phyloP scores from a whole-genome alignment of 1,284 basidiomycete species.

The Cryptococcus hybrid region DNA sequence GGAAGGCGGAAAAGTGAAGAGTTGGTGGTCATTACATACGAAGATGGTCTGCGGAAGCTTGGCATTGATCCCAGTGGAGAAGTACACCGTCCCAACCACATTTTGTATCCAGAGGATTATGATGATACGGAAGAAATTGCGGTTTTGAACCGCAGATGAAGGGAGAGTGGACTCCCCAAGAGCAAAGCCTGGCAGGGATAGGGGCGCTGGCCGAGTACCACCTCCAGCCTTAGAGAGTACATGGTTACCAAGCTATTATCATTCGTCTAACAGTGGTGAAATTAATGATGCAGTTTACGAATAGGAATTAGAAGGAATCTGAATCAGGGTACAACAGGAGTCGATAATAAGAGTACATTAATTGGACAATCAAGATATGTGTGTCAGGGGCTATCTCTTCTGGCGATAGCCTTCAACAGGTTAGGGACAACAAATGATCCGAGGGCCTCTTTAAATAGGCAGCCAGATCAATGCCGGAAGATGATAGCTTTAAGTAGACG shows the following conservation, averaged over 20 bases:
- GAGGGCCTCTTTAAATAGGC: no score
- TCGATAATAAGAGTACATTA: neutral
- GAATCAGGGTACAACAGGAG: no score
- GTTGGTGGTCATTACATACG: conserved; percentile 25
- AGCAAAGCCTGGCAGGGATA: neutral
- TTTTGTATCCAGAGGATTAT: conserved; percentile 3
- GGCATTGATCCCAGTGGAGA: conserved; percentile 7
- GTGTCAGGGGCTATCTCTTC: no score
- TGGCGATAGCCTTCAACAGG: no score
- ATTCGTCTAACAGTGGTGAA: neutral
- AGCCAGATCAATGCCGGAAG: no score
- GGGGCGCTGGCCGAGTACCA: neutral
- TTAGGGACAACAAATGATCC: no score
- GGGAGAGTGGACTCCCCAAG: conserved; percentile 5
- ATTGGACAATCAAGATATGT: neutral
- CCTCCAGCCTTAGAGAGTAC: conserved; percentile 2
- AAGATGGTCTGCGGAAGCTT: conserved; percentile 24
- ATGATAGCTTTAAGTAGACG: no score
- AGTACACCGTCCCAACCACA: conserved; percentile 7
- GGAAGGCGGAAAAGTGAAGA: conserved; percentile 6
- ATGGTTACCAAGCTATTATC: conserved; percentile 29
- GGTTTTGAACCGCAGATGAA: neutral
- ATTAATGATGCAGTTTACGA: neutral
- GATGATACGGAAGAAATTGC: neutral
- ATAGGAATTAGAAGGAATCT: no score